A percentile compares a stretch with the other conserved stretches of the same genome.
Evolutionary conservation across 352 stramenopile genomes (phyloP).

Genomic region (Phytophthora nicotianae): DNA sequence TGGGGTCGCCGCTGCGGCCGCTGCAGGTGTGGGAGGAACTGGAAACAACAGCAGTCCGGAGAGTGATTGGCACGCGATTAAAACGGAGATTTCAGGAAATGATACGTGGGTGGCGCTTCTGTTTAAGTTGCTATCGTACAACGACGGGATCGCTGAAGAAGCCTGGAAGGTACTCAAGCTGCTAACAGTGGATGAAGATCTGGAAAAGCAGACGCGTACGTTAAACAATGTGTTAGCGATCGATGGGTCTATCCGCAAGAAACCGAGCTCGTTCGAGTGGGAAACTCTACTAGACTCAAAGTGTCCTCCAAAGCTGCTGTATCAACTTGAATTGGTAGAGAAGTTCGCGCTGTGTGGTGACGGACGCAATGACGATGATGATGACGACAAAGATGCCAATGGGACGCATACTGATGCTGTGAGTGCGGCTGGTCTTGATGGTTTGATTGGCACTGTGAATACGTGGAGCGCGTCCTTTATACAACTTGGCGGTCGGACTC

Average conservation of each 20-base stretch:
- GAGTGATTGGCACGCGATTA: slow-evolving; percentile 75
- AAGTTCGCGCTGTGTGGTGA: slow-evolving; percentile 58
- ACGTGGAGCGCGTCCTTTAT: slow-evolving; percentile 72
- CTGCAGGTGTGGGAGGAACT: slow-evolving; percentile 32
- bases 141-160: slow-evolving; percentile 63
- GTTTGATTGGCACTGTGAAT: slow-evolving; percentile 48
- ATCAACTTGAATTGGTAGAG: slow-evolving; percentile 72
- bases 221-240: slow-evolving; percentile 69
- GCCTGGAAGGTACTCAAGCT: slow-evolving; percentile 81
- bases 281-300: slow-evolving; percentile 56
- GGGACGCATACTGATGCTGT: slow-evolving; percentile 4
- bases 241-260: slow-evolving; percentile 65
- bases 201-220: slow-evolving; percentile 77
- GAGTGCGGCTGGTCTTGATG: slow-evolving; percentile 20
- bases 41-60: slow-evolving; percentile 49
- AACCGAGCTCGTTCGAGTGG: slow-evolving; percentile 58
- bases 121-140: slow-evolving; percentile 56
- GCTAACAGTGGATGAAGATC: slow-evolving; percentile 57
- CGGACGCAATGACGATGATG: slow-evolving; percentile 22
- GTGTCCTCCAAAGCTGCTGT: slow-evolving; percentile 66
- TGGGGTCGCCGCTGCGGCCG: slow-evolving; percentile 29
- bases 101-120: slow-evolving; percentile 46
- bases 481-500: slow-evolving; percentile 57
- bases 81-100: slow-evolving; percentile 64
- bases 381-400: slow-evolving; percentile 21